Conservation (phyloP, 768 basidiomycete species). For the Pisolithus sp. region DNA sequence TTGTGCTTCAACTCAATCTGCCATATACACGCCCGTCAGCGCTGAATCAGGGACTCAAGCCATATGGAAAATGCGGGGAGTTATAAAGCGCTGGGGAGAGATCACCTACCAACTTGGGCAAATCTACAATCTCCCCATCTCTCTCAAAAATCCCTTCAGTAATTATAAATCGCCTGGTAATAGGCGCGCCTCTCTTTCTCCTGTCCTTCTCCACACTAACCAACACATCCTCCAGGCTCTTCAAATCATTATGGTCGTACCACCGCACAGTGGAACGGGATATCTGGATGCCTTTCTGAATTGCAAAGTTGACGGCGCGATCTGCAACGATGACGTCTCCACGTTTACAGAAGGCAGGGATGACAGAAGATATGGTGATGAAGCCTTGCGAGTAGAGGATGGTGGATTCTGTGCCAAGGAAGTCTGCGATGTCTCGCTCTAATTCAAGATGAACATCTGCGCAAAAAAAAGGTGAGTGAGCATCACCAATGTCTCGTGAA, state of each 20-base stretch:
- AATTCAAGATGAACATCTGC: slow-evolving; percentile 87
- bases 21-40: not conserved
- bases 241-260: slow-evolving; percentile 95
- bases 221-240: slow-evolving; percentile 84
- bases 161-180: slow-evolving; percentile 91
- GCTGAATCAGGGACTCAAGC: not conserved
- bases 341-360: slow-evolving; percentile 95
- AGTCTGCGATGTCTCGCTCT: slow-evolving; percentile 85
- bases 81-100: not conserved
- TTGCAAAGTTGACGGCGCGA: slow-evolving; percentile 90
- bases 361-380: slow-evolving; percentile 86
- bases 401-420: slow-evolving; percentile 80
- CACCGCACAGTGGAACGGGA: slow-evolving; percentile 87
- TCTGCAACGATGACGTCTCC: slow-evolving; percentile 98
- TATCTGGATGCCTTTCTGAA: slow-evolving; percentile 94
- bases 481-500: not conserved
- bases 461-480: not conserved
- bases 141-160: slow-evolving; percentile 97
- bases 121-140: slow-evolving; percentile 86
- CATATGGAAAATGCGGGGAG: not conserved
- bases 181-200: slow-evolving; percentile 70
- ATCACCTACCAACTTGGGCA: slow-evolving; percentile 79
- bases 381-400: slow-evolving; percentile 96
- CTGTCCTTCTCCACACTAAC: slow-evolving; percentile 81
- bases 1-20: slow-evolving; percentile 93